Conservation (phyloP, 2,329 filamentous ascomycete genomes). For the Orbilia brochopaga region DNA sequence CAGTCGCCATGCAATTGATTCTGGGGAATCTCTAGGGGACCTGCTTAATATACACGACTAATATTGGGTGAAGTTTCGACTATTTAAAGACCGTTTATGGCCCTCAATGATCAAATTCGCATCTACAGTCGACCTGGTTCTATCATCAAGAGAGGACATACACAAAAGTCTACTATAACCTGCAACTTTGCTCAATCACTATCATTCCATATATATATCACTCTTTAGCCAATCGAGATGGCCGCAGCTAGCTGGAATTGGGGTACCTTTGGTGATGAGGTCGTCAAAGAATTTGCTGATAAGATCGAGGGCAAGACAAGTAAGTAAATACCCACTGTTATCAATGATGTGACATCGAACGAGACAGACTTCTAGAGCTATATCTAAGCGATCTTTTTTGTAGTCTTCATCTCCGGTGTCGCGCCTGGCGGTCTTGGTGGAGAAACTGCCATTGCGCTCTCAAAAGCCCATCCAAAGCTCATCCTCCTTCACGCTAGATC, state of each 20-base stretch:
- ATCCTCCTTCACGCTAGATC: constrained; percentile 30
- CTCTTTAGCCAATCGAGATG: not conserved
- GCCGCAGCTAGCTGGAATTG: constrained; percentile 23
- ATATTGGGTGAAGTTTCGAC: not conserved
- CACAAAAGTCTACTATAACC: too few species aligned
- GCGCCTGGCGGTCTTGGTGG: constrained; percentile 12
- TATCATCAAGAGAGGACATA: too few species aligned
- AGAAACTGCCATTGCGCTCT: constrained; percentile 17
- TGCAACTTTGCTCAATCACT: not conserved
- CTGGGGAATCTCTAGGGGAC: too few species aligned
- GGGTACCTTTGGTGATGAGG: constrained; percentile 21
- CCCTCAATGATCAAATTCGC: not conserved
- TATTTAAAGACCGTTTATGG: not conserved
- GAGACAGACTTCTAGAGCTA: not conserved
- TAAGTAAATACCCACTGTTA: not conserved
- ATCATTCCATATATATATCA: not conserved
- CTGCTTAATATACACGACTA: too few species aligned
- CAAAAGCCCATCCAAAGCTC: constrained; percentile 29
- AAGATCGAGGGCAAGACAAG: constrained; percentile 20
- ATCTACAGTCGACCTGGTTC: not conserved
- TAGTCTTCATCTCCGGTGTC: constrained; percentile 22
- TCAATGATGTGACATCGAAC: not conserved
- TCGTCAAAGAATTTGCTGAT: constrained; percentile 12
- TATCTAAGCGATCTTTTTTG: not conserved
- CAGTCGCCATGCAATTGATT: too few species aligned